Conservation (phyloP, 495 filamentous ascomycete genomes). For the Chaetomium cochliodes region DNA sequence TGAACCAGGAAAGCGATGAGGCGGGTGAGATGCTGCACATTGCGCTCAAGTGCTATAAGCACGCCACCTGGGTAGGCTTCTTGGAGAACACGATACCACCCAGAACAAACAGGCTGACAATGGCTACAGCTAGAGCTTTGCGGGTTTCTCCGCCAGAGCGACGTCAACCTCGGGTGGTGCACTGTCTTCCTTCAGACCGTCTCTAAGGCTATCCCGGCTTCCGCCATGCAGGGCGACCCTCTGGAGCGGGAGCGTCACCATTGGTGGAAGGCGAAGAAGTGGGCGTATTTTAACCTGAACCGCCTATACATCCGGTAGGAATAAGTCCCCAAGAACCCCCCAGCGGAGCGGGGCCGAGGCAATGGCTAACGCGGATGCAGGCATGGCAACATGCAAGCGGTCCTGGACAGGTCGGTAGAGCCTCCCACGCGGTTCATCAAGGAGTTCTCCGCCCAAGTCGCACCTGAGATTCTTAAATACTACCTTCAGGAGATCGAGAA, state of each 20-base stretch:
- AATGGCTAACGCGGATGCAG: constrained; percentile 47
- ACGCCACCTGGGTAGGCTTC: constrained; percentile 85
- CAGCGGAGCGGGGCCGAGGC: neutral
- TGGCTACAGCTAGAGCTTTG: constrained; percentile 80
- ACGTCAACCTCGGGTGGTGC: constrained; percentile 89
- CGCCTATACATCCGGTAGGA: constrained; percentile 85
- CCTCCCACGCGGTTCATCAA: constrained; percentile 81
- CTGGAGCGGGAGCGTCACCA: constrained; percentile 88
- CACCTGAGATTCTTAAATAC: constrained; percentile 89
- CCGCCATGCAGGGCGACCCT: constrained; percentile 74
- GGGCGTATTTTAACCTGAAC: constrained; percentile 97
- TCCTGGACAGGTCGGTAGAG: constrained; percentile 61
- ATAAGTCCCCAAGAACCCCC: neutral
- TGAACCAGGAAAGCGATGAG: constrained; percentile 85
- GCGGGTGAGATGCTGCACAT: constrained; percentile 96
- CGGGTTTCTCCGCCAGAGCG: constrained; percentile 68
- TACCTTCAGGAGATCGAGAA: constrained; percentile 93
- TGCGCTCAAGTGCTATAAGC: constrained; percentile 93
- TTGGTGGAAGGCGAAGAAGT: constrained; percentile 99
- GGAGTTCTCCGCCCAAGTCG: constrained; percentile 84
- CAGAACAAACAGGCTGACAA: neutral
- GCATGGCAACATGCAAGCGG: constrained; percentile 78
- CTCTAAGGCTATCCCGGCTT: constrained; percentile 76
- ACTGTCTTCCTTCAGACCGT: constrained; percentile 88
- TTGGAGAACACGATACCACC: neutral